Evolutionary conservation across 345 rosid genomes (phyloP), one percentile per base, ranked within the genome.

Genomic region (Euphorbia peplus): DNA sequence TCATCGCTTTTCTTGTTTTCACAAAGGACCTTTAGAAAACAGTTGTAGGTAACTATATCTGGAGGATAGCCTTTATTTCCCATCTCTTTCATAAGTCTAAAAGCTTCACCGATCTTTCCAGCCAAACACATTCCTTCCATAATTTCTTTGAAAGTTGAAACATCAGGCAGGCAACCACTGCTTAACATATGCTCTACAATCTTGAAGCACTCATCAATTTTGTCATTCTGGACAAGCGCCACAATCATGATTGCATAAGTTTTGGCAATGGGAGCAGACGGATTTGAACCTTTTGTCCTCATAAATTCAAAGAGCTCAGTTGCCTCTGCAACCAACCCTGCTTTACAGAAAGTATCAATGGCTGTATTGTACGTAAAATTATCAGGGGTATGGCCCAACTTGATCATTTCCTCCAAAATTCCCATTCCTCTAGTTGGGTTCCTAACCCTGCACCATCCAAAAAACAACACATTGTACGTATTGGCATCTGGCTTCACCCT

Each of bases 391-490:
- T 79, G 88, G 41, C 99, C 99, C 63, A 85, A 82, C 64, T 75
- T 69, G 46, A 88, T 90, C 99, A 92, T 95, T 74, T 90, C 93
- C 53, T 95, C 96, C 63, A 92, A 84, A 65, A 85, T 44, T 66
- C 39, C 71, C 97, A 88, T 84, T 54, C 86, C 98, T 70, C 82
- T 83, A 35, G 62, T 83, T 0, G 96, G 98, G 24, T 87, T 83
- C 67, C 93, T 90, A 54, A 92, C 93, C 70, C 98, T 83, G 73
- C 96, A 90, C 83, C 97, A 92, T 48, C 99, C 97, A 32, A 95
- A 90, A 73, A 90, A 95, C 87, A 95, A 77, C 11, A 86, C 75
- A 75, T 88, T 95, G 35, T 74, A 92, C 0, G 93, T 83, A 83
- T 75, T 83, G 19, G 84, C 84, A 79, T 90, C 85, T 0, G 95